Percentiles rank a stretch among this genome's conserved stretches.
phyloP scores from a whole-genome alignment of 2,329 filamentous ascomycete species.

The Venturia pyrina region DNA sequence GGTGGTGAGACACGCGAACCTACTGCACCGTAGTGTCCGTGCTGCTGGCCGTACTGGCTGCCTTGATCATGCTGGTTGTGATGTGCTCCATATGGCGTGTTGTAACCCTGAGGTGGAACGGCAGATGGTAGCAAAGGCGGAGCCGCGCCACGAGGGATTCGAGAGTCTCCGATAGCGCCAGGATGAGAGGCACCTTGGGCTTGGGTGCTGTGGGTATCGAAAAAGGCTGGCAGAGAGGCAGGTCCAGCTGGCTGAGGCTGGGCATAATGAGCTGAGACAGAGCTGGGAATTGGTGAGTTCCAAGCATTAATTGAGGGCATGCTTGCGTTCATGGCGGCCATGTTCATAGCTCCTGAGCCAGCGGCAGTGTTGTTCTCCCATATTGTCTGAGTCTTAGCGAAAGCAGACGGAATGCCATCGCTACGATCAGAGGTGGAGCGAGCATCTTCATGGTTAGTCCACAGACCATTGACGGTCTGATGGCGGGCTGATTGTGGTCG shows the following conservation, averaged over 20 bases:
- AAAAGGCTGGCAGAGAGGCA: background rate
- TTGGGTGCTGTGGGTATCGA: background rate
- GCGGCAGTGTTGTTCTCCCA: conserved; percentile 2
- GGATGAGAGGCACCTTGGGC: background rate
- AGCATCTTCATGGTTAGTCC: conserved; percentile 25
- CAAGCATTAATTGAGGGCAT: background rate
- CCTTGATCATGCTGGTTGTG: background rate
- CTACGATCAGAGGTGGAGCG: conserved; percentile 3
- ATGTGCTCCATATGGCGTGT: background rate
- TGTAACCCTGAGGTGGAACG: background rate
- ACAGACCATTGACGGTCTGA: conserved; percentile 36
- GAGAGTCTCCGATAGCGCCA: background rate
- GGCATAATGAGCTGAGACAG: background rate
- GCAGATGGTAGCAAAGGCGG: background rate
- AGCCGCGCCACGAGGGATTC: background rate
- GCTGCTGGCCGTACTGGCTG: background rate
- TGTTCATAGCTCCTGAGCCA: background rate
- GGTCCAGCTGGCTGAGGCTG: background rate
- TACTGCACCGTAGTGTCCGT: background rate
- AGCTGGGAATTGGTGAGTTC: background rate
- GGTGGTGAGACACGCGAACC: conserved; percentile 1
- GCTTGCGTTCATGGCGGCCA: background rate
- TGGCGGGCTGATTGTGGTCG: conserved; percentile 31
- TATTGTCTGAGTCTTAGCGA: background rate
- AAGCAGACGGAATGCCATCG: background rate